Base-by-base conservation (phyloP, 2,329 filamentous ascomycete genomes). In the Claviceps spartinae region DNA sequence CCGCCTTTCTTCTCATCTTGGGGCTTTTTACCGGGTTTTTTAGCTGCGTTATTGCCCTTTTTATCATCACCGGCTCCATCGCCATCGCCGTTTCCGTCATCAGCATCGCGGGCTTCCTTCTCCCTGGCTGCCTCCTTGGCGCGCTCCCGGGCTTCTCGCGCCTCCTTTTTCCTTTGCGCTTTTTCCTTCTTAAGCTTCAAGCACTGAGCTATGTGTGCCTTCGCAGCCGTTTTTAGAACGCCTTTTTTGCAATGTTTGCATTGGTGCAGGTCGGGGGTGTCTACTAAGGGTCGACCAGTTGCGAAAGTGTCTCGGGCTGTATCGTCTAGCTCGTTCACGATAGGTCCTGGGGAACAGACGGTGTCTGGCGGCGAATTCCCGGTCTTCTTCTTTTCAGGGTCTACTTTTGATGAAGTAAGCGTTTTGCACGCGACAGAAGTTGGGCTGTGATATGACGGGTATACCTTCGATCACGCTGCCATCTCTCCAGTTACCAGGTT, bases 231-330 rank as follows among this genome's bases (percentile, higher is more conserved):
- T 60, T 84, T 86, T 14, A 93, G 74, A 13, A 95, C 79, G 49
- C 86, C 86, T 61, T 94, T 90, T 69, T 93, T 95, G 72, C 91
- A 98, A 65, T 94, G 88, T 65, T 93, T 96, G 76, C 91, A 98
- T 58, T 85, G 77, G 49, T 93, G 82, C 9, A 88, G 77, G 56
- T 95, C 88, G 11, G 86, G 79, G 52, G 75, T 76, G 62, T 95
- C 90, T 60, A 89, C 83, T 58, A 95, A 77, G 0, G 89, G 88
- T 53, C 85, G 82, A 55, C 88, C 88, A 47, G 84, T 90, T 4
- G 82, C 76, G 66, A 96, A 96, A 4, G 86, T 86, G 54, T 88
- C 82, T 59, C 86, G 79, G 14, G 86, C 82, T 55, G 75, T 79
- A 54, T 89, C 83, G 60, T 94, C 87, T 49, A 95, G 77, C 50